A percentile compares a stretch with the other conserved stretches of the same genome.
phyloP scores from a whole-genome alignment of 2,329 filamentous ascomycete genomes.

The Penicillium sp. region DNA sequence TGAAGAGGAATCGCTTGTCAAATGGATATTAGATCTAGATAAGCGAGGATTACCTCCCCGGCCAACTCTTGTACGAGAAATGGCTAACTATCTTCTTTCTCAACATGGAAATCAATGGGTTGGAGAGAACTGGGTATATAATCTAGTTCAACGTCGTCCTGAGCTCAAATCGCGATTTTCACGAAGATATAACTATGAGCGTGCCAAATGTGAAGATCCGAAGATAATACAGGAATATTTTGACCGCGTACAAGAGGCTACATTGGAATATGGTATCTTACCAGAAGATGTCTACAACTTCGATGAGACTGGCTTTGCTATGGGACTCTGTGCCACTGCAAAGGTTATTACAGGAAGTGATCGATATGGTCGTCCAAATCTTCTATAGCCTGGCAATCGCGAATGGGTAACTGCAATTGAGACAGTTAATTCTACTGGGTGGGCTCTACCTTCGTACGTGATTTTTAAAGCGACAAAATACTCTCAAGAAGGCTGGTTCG shows the following conservation, averaged over 20 bases:
- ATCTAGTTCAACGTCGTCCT: background rate
- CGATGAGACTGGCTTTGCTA: slow-evolving; percentile 9
- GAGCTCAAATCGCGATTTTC: background rate
- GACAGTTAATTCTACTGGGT: slow-evolving; percentile 9
- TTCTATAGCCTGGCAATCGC: slow-evolving; percentile 18
- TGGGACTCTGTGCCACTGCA: slow-evolving; percentile 1
- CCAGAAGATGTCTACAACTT: slow-evolving; percentile 11
- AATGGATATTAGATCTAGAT: slow-evolving; percentile 16
- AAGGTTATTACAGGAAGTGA: no score
- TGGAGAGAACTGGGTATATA: background rate
- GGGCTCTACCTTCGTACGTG: slow-evolving; percentile 10
- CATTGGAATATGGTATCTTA: background rate
- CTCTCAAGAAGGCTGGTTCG: slow-evolving; percentile 11
- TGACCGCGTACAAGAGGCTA: background rate
- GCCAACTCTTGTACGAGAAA: background rate
- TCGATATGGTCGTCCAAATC: background rate
- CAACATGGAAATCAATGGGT: background rate
- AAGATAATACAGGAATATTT: slow-evolving; percentile 5
- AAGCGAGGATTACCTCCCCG: background rate
- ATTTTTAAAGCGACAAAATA: slow-evolving; percentile 13
- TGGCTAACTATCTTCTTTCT: slow-evolving; percentile 6
- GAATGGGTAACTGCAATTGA: slow-evolving; percentile 21
- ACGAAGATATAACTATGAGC: background rate
- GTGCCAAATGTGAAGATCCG: background rate
- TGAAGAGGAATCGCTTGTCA: slow-evolving; percentile 12